These are phyloP conservation scores for Citrus sinensis DNA, from an alignment of 345 rosid species.

Conservation along the genomic window DVS_A1.0 CM039166.1:19701501-19702000, in stretches of 20 bases:
- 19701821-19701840: not conserved
- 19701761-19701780: not conserved
- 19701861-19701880: not conserved
- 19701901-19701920: not conserved
- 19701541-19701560: slow-evolving; percentile 11
- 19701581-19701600: not conserved
- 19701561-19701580: not conserved
- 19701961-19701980: not conserved
- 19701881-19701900: not conserved
- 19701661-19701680: not conserved
- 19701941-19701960: not conserved
- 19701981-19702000: not conserved
- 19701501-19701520: slow-evolving; percentile 91
- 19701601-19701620: not conserved
- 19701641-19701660: not conserved
- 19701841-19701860: not conserved
- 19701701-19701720: not conserved
- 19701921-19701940: not conserved
- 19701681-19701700: not conserved
- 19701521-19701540: slow-evolving; percentile 63
- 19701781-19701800: not conserved
- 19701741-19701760: not conserved
- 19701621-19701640: not conserved
- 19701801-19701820: not conserved
- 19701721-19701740: not conserved